Evolutionary conservation across 2,329 filamentous ascomycete species (phyloP).

Genomic region (Bipolaris sorokiniana): DNA sequence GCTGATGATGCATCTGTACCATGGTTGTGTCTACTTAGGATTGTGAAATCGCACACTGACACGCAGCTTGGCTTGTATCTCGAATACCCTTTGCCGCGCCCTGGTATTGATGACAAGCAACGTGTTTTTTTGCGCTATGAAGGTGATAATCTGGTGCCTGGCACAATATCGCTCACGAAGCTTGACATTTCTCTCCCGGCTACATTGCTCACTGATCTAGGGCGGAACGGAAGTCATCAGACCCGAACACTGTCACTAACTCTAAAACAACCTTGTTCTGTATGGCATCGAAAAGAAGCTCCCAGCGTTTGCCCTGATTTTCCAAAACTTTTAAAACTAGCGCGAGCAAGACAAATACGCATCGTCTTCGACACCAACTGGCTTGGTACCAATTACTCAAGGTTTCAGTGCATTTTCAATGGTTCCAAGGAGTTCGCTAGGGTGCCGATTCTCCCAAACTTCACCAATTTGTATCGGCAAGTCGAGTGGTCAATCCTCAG

Average conservation of each 20-base stretch:
- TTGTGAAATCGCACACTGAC: not conserved
- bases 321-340: not conserved
- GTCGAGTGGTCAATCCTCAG: slow-evolving; percentile 4
- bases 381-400: not conserved
- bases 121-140: not conserved
- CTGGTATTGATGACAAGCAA: not conserved
- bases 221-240: not conserved
- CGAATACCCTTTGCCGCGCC: not conserved
- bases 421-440: slow-evolving; percentile 1
- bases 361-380: slow-evolving; percentile 6
- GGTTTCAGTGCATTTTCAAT: not conserved
- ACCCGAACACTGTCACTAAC: not conserved
- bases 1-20: not conserved
- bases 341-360: not conserved
- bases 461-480: slow-evolving; percentile 1
- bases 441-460: not conserved
- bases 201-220: not conserved
- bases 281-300: slow-evolving; percentile 1
- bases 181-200: not conserved
- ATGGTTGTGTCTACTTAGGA: not conserved
- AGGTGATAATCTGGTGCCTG: slow-evolving; percentile 5
- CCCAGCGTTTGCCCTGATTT: not conserved
- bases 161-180: not conserved
- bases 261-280: slow-evolving; percentile 5
- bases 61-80: slow-evolving; percentile 1